A percentile compares a stretch with the other conserved stretches of the same genome.
These are phyloP conservation scores for Suhomyces coccinellae DNA, from an alignment of 1,139 yeast genomes.

Conservation along the genomic window DNA sequence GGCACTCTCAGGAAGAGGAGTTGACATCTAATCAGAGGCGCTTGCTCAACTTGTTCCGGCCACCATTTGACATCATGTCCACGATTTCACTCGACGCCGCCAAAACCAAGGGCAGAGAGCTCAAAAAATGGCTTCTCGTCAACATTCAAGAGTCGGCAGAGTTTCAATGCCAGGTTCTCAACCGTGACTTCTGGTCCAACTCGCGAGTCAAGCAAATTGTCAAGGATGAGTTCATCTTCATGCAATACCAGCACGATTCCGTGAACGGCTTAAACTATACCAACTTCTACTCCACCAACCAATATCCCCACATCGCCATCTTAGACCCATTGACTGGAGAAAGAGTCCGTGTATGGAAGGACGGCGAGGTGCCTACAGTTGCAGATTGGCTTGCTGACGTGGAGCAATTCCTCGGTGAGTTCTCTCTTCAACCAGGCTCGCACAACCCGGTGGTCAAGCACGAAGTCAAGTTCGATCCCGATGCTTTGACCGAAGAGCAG, in stretches of 20 bases:
- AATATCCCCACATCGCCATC: constrained; percentile 86
- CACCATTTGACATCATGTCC: constrained; percentile 88
- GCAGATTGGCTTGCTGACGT: constrained; percentile 62
- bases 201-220: constrained; percentile 63
- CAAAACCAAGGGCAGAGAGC: constrained; percentile 59
- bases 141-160: constrained; percentile 85
- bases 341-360: constrained; percentile 69
- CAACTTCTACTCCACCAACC: constrained; percentile 66
- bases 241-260: constrained; percentile 80
- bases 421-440: constrained; percentile 63
- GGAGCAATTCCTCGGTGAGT: constrained; percentile 57
- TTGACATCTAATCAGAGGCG: constrained; percentile 66
- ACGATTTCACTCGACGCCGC: constrained; percentile 71
- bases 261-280: constrained; percentile 69
- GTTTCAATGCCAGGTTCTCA: constrained; percentile 84
- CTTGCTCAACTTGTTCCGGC: constrained; percentile 79
- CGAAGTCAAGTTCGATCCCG: constrained; percentile 55
- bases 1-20: constrained; percentile 31
- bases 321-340: constrained; percentile 96
- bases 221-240: constrained; percentile 67
- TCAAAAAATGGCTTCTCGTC: constrained; percentile 78
- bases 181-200: constrained; percentile 91
- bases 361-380: constrained; percentile 57
- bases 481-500: constrained; percentile 75
- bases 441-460: constrained; percentile 69